Conservation (phyloP, 2,329 filamentous ascomycete species). For the Rhinocladiella similis region DNA sequence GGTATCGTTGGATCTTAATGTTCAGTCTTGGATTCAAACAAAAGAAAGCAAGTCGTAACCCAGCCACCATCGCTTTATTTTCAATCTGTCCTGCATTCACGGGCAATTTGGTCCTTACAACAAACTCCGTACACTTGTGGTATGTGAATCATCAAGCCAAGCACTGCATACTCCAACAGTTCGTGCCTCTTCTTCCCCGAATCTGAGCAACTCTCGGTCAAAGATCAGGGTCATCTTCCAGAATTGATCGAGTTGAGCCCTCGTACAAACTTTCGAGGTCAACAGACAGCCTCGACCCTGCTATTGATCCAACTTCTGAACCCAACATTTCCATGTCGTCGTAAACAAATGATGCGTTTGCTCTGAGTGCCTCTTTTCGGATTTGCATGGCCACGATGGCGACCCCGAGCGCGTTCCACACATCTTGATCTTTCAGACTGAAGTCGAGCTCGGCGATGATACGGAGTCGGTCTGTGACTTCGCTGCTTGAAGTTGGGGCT, state of each 20-base stretch:
- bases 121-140: no score
- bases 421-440: conserved; percentile 53
- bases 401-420: conserved; percentile 61
- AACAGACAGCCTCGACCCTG: conserved; percentile 11
- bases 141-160: no score
- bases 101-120: no score
- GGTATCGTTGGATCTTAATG: no score
- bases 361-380: conserved; percentile 39
- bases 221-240: conserved; percentile 20
- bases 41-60: no score
- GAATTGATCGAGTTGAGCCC: conserved; percentile 5
- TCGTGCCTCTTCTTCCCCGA: no score
- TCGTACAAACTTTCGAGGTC: conserved; percentile 5
- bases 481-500: not conserved
- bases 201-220: conserved; percentile 3
- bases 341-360: conserved; percentile 3
- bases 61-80: no score
- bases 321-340: conserved; percentile 9
- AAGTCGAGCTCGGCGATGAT: conserved; percentile 57
- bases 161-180: no score
- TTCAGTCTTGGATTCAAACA: no score
- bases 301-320: conserved; percentile 10
- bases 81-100: no score
- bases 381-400: conserved; percentile 57
- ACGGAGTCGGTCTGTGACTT: conserved; percentile 30